phyloP scores from a whole-genome alignment of 345 rosid genomes.

The Corchorus capsularis region DNA sequence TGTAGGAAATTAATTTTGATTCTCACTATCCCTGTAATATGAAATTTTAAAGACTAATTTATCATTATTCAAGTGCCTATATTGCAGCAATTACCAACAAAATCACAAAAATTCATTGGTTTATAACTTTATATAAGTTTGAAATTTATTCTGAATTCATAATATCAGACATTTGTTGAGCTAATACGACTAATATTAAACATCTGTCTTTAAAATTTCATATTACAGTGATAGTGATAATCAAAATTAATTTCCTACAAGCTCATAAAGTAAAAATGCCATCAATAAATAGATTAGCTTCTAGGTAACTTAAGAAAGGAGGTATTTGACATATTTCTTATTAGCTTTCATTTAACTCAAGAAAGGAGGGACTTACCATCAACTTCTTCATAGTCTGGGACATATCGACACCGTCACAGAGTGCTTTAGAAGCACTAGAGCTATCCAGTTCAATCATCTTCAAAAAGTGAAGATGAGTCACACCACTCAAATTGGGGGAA shows the following conservation, averaged over 20 bases:
- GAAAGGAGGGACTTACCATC: constrained; percentile 36
- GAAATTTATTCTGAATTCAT: not conserved
- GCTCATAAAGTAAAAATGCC: constrained; percentile 6
- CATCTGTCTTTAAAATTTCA: not conserved
- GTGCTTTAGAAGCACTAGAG: constrained; percentile 45
- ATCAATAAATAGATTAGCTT: constrained; percentile 13
- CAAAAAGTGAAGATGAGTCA: constrained; percentile 51
- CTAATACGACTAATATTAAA: not conserved
- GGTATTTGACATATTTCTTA: constrained; percentile 36
- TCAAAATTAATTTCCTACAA: not conserved
- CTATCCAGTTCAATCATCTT: constrained; percentile 53
- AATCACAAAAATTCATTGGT: not conserved
- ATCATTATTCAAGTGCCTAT: not conserved
- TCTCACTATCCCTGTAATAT: too few species aligned
- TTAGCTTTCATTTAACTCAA: not conserved
- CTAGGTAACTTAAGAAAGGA: not conserved
- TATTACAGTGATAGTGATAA: not conserved
- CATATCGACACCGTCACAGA: constrained; percentile 51
- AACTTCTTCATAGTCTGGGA: constrained; percentile 31
- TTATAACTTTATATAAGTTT: not conserved
- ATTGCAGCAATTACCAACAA: not conserved
- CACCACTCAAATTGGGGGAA: constrained; percentile 27
- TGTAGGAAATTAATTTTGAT: too few species aligned
- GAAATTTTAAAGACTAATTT: not conserved
- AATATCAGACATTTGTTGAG: not conserved